phyloP scores from a whole-genome alignment of 208 protist genomes.

The Angomonas deanei region DNA sequence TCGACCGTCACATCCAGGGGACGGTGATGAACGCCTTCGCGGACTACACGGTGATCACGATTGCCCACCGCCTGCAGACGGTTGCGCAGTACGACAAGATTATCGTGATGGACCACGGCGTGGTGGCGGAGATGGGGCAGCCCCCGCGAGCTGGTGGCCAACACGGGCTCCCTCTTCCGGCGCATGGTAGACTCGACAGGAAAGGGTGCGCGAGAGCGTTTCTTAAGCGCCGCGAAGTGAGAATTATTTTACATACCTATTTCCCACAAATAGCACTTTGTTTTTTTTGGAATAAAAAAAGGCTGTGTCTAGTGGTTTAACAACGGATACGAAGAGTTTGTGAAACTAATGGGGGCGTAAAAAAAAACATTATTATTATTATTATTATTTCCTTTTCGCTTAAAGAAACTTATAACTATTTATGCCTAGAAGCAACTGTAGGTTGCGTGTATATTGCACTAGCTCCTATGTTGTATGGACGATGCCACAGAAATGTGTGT shows the following conservation, averaged over 20 bases:
- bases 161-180: neutral
- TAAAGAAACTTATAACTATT: too few relatives aligned
- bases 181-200: neutral
- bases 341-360: too few relatives aligned
- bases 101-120: conserved; percentile 70
- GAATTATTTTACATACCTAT: conserved; percentile 1
- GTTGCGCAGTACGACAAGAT: conserved; percentile 72
- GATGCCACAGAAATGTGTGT: too few relatives aligned
- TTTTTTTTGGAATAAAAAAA: too few relatives aligned
- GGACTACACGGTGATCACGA: conserved; percentile 74
- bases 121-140: conserved; percentile 47
- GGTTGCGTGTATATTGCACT: too few relatives aligned
- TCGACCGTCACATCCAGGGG: conserved; percentile 59
- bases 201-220: neutral
- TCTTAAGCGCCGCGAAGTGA: conserved; percentile 12
- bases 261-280: too few relatives aligned
- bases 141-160: conserved; percentile 36
- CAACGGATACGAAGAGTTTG: too few relatives aligned
- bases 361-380: too few relatives aligned
- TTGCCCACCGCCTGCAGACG: conserved; percentile 75
- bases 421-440: too few relatives aligned
- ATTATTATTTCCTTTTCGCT: too few relatives aligned
- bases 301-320: too few relatives aligned
- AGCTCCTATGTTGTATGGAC: too few relatives aligned
- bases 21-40: conserved; percentile 49